Conservation (phyloP, 2,329 filamentous ascomycete genomes). For the Aspergillus melleus region DNA sequence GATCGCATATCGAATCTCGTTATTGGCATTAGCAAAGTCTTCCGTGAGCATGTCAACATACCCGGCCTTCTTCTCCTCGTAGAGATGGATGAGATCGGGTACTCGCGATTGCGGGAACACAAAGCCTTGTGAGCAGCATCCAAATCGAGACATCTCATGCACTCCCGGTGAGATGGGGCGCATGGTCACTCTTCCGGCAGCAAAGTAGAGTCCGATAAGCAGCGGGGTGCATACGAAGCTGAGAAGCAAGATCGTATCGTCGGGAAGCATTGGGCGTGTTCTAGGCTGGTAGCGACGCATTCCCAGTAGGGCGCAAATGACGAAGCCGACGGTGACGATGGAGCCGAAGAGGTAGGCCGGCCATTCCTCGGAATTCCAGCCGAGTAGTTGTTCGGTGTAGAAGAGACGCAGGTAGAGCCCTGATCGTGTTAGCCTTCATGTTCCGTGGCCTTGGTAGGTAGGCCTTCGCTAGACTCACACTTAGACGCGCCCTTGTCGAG, state of each 20-base stretch:
- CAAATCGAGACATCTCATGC: conserved; percentile 42
- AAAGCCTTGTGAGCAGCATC: conserved; percentile 48
- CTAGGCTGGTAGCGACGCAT: conserved; percentile 10
- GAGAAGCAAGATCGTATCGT: conserved; percentile 26
- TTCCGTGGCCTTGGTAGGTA: neutral
- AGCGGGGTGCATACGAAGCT: conserved; percentile 29
- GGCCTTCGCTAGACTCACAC: conserved; percentile 14
- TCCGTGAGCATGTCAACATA: conserved; percentile 45
- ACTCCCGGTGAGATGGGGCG: conserved; percentile 38
- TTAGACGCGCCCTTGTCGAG: conserved; percentile 23
- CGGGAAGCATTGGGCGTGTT: conserved; percentile 17
- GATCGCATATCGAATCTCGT: conserved; percentile 42
- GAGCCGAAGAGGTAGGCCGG: conserved; percentile 38
- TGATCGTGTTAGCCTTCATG: neutral
- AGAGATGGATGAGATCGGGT: conserved; percentile 29
- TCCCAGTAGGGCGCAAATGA: conserved; percentile 11
- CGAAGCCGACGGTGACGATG: conserved; percentile 14
- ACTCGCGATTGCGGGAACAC: conserved; percentile 41
- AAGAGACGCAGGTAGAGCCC: conserved; percentile 50
- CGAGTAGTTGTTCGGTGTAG: conserved; percentile 47
- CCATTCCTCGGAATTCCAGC: conserved; percentile 49
- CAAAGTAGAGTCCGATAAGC: conserved; percentile 41
- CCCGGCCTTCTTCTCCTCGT: conserved; percentile 33
- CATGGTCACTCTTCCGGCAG: conserved; percentile 41
- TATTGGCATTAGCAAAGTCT: conserved; percentile 41